Evolutionary conservation across 2,329 filamentous ascomycete species (phyloP).

Genomic region (Cladosporium sp.): DNA sequence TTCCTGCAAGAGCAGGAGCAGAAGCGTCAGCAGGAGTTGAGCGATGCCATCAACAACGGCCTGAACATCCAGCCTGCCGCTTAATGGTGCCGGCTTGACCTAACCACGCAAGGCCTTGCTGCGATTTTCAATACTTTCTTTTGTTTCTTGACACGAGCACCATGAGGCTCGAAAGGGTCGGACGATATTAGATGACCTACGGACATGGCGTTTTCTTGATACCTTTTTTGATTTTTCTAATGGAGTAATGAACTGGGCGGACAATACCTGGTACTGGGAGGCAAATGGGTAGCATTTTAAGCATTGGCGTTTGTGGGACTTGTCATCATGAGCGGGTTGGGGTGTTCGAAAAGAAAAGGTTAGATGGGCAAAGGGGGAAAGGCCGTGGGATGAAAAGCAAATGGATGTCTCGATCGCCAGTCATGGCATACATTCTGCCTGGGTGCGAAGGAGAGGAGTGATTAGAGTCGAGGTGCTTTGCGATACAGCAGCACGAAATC

Average conservation of each 20-base stretch:
- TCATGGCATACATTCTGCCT: too few relatives aligned
- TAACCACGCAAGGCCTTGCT: too few relatives aligned
- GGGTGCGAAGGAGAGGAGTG: too few relatives aligned
- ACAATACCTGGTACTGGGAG: slow-evolving; percentile 11
- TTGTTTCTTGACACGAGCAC: slow-evolving; percentile 5
- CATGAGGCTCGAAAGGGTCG: slow-evolving; percentile 11
- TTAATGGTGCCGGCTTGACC: slow-evolving; percentile 13
- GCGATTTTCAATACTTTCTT: too few relatives aligned
- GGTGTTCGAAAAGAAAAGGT: too few relatives aligned
- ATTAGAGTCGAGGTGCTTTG: neutral
- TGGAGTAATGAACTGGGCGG: slow-evolving; percentile 11
- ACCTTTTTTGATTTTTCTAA: slow-evolving; percentile 19
- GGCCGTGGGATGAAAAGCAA: too few relatives aligned
- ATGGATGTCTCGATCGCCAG: too few relatives aligned
- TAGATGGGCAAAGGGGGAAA: neutral
- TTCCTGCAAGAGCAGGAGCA: slow-evolving; percentile 71
- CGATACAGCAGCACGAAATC: neutral
- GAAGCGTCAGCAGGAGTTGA: slow-evolving; percentile 58
- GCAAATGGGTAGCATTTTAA: slow-evolving; percentile 32
- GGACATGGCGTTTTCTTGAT: slow-evolving; percentile 4
- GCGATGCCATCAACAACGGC: slow-evolving; percentile 31
- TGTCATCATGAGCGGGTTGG: too few relatives aligned
- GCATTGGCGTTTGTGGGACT: slow-evolving; percentile 43
- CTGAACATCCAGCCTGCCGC: slow-evolving; percentile 28
- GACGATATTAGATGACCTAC: slow-evolving; percentile 5